Evolutionary conservation across 768 basidiomycete genomes (phyloP), one percentile per base, ranked within the genome.

Genomic region (Myochromella boudieri): DNA sequence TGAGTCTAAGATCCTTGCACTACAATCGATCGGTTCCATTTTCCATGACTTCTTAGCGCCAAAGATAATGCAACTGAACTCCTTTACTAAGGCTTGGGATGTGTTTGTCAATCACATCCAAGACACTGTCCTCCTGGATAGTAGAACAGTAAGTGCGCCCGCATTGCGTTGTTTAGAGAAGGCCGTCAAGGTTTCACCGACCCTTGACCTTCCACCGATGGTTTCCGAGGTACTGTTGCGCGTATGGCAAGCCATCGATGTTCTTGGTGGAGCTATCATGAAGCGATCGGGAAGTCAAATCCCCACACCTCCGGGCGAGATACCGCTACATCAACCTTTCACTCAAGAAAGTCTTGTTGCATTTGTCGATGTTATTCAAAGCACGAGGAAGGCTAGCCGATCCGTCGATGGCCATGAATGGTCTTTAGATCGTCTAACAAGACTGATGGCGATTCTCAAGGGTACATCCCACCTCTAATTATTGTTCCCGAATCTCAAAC

Each of bases 311-410:
- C 37, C 50, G 20, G 37, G 39, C 12, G 57, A 66, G 27, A 51
- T 37, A 20, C 55, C 52, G 11, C 62, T 53, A 11, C 60, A 68
- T 31, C 59, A 65, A 42, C 73, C 85, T 0, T 86, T 87, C 60
- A 89, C 85, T 0, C 95, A 97, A 59, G 92, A 95, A 56, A 90
- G 87, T 56, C 71, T 98, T 28, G 80, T 91, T 17, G 86, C 87
- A 0, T 85, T 87, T 52, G 78, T 94, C 21, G 84, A 87, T 47
- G 81, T 87, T 28, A 74, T 91, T 28, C 76, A 78, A 49, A 76
- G 78, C 50, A 76, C 81, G 38, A 68, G 88, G 57, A 68, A 63
- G 45, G 70, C 78, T 18, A 78, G 77, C 47, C 68, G 72, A 39
- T 54, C 62, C 3, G 52, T 78, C 11, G 76, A 80, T 34, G 71